Base-by-base conservation (phyloP, 2,329 filamentous ascomycete genomes). In the Leptosphaerulina australis region DNA sequence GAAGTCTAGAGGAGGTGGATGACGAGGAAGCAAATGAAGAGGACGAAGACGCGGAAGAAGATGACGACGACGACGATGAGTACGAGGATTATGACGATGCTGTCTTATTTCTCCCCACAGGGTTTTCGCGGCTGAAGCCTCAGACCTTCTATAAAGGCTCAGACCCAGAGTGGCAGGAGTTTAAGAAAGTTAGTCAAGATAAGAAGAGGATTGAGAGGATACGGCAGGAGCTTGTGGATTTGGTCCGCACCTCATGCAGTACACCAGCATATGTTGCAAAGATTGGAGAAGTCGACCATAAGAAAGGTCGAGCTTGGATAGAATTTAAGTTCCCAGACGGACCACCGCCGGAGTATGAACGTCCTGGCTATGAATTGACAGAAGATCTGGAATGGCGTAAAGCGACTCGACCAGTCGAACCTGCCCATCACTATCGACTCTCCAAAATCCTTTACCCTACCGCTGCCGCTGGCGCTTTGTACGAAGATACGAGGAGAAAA, bases 101-200 rank as follows among this genome's bases (percentile, higher is more conserved):
- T 25, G 48, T 73, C 11, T 51, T 77, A 12, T 82, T 82, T 66
- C 73, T 82, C 21, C 78, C 79, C 17, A 67, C 81, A 18, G 77
- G 77, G 5, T 74, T 76, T 58, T 69, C 77, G n/a, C 74, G 66
- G 48, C 25, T 17, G 11, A 60, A 72, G 46, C 74, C 72, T 3
- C 60, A 65, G 26, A 72, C 67, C 3, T 79, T 68, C 50, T 81
- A 80, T 66, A 77, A 72, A 58, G 77, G 76, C 18, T 76, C 73
- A n/a, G 79, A 81, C 69, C 78, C 79, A 3, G 79, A 81, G 56
- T 81, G 79, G 79, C 75, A 80, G 59, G 77, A 77, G 44, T 81
- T 79, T 46, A 64, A 74, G 35, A 75, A 73, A 40, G 56, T 81
- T 12, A 69, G 76, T 5, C 71, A 68, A n/a, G 76, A 82, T 57